phyloP scores from a whole-genome alignment of 2,329 filamentous ascomycete genomes.

The Zymoseptoria pseudotritici region DNA sequence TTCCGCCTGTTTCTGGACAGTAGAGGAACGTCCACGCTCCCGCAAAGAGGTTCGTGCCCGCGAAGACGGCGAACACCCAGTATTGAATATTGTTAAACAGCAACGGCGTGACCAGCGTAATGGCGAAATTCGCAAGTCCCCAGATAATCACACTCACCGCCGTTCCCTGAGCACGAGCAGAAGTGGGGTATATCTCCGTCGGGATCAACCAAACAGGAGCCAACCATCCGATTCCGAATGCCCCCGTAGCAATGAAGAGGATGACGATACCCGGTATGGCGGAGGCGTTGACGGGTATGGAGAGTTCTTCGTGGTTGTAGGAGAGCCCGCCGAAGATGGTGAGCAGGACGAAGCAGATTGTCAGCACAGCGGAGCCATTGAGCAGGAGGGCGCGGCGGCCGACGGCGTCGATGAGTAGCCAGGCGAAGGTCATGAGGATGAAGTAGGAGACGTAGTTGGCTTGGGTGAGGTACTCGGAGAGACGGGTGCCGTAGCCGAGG shows the following conservation, averaged over 20 bases:
- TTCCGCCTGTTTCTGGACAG: slow-evolving; percentile 49
- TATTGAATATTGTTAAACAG: slow-evolving; percentile 54
- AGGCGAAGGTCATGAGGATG: slow-evolving; percentile 54
- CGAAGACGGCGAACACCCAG: slow-evolving; percentile 52
- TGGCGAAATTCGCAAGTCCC: slow-evolving; percentile 52
- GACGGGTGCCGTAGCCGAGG: slow-evolving; percentile 46
- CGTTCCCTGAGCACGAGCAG: slow-evolving; percentile 48
- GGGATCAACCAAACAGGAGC: slow-evolving; percentile 54
- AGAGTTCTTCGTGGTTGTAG: slow-evolving; percentile 31
- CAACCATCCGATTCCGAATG: slow-evolving; percentile 55
- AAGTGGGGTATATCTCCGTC: slow-evolving; percentile 51
- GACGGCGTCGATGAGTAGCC: slow-evolving; percentile 51
- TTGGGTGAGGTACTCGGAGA: slow-evolving; percentile 51
- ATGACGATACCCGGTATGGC: slow-evolving; percentile 46
- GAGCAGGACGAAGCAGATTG: slow-evolving; percentile 45
- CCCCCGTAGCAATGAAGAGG: slow-evolving; percentile 52
- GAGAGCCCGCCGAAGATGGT: slow-evolving; percentile 46
- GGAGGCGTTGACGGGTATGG: slow-evolving; percentile 36
- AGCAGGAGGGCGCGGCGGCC: slow-evolving; percentile 49
- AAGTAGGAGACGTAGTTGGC: slow-evolving; percentile 57
- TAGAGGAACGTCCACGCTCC: slow-evolving; percentile 49
- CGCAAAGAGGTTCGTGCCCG: slow-evolving; percentile 47
- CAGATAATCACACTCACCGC: slow-evolving; percentile 50
- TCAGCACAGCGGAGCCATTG: slow-evolving; percentile 44
- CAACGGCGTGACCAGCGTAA: slow-evolving; percentile 52